A percentile compares a stretch with the other conserved stretches of the same genome.
Evolutionary conservation across 306 rosid species (phyloP).

Genomic region (Citrullus amarus): DNA sequence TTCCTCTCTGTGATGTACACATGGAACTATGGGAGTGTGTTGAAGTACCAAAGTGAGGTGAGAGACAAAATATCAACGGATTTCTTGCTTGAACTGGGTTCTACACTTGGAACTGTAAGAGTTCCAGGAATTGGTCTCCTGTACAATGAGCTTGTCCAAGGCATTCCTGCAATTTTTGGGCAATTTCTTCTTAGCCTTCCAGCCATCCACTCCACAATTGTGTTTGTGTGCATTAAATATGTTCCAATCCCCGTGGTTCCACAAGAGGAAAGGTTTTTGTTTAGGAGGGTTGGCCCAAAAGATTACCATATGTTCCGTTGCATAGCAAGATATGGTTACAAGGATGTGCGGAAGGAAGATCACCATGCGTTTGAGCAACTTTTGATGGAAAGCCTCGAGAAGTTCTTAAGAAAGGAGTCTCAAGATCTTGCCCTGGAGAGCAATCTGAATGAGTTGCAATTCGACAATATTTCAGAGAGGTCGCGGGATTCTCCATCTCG

Average conservation of each 20-base stretch:
- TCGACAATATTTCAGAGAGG: conserved; percentile 31
- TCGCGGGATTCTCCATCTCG: conserved; percentile 29
- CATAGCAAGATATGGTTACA: conserved; percentile 86
- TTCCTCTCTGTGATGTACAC: conserved; percentile 92
- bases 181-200: conserved; percentile 88
- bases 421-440: conserved; percentile 59
- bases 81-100: conserved; percentile 74
- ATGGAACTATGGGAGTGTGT: conserved; percentile 95
- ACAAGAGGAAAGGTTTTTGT: conserved; percentile 85
- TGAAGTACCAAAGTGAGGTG: conserved; percentile 78
- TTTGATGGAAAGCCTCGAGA: conserved; percentile 79
- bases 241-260: conserved; percentile 90
- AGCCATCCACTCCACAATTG: conserved; percentile 72
- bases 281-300: conserved; percentile 82
- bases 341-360: conserved; percentile 84
- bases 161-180: conserved; percentile 79
- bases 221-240: conserved; percentile 91
- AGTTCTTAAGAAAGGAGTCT: conserved; percentile 80
- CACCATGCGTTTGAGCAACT: conserved; percentile 86
- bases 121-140: conserved; percentile 90
- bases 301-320: conserved; percentile 95
- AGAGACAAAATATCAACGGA: conserved; percentile 75
- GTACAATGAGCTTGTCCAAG: conserved; percentile 92
- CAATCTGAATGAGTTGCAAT: conserved; percentile 24
- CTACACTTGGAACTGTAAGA: conserved; percentile 81